Base-by-base conservation (phyloP, 2,329 filamentous ascomycete genomes). In the Tolypocladium pustulatum region DNA sequence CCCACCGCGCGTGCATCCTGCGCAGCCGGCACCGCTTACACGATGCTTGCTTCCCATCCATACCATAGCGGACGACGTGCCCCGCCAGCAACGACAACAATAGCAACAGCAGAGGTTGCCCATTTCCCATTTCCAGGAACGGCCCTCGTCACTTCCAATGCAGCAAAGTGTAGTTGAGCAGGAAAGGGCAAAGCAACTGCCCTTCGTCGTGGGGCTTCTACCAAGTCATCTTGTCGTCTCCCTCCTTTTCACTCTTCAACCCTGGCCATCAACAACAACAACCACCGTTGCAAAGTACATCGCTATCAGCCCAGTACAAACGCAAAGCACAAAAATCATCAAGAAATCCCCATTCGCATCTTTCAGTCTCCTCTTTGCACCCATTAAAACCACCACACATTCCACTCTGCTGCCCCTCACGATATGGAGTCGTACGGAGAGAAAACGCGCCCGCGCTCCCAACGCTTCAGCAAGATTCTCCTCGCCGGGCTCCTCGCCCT, bases 401-500 rank as follows among this genome's bases (percentile, higher is more conserved):
- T 56, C n/a, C 20, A 46, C n/a, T 40, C 27, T 12, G 9, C 27
- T 13, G 30, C 38, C 30, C 12, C 10, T 27, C 25, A 13, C 27
- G 27, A 27, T 8, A 51, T 51, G 46, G 46, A 20, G 7, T 8
- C 17, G 3, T 2, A 12, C 27, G 46, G 17, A 12, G n/a, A 37
- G 8, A 37, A 51, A n/a, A 10, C 56, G 12, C 36, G 10, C 17
- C 4, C 27, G 22, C 27, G 41, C 43, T 22, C 53, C 34, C 32
- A 55, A 2, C 41, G 53, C 10, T 20, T 59, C 38, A 37, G 53
- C 59, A 62, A 60, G 34, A 8, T 46, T 13, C 7, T 63, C 30
- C 62, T 69, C 52, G 40, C 55, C 7, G 12, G 46, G 1, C 59
- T 66, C 10, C 56, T 69, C 10, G 53, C 37, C 43, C n/a, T 66